Evolutionary conservation across 73 alveolate species (phyloP).

Genomic region (Paramecium caudatum): DNA sequence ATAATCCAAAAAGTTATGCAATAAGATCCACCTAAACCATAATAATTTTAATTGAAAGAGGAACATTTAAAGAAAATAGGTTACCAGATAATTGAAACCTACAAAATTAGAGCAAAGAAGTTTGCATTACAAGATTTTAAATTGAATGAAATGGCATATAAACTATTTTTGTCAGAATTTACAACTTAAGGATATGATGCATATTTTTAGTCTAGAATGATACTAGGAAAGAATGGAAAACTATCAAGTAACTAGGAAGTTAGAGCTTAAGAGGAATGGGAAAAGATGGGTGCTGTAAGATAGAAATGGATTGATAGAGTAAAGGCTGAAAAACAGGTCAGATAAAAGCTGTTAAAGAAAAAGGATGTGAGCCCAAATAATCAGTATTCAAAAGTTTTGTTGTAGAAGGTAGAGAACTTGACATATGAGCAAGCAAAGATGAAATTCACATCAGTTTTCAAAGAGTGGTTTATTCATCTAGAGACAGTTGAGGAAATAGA

Average conservation of each 20-base stretch:
- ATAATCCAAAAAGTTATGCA: conserved; percentile 35
- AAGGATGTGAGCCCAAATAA: background rate
- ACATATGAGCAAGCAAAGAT: background rate
- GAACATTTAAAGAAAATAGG: conserved; percentile 6
- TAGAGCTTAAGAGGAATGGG: conserved; percentile 64
- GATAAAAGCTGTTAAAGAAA: background rate
- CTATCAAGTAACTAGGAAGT: background rate
- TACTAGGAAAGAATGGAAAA: background rate
- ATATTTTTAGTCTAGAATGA: background rate
- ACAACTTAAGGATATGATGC: conserved; percentile 20
- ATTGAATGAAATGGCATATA: background rate
- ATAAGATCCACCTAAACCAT: background rate
- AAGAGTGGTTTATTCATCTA: background rate
- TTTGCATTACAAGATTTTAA: background rate
- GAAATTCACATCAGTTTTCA: background rate
- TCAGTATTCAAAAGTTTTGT: background rate
- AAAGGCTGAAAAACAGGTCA: background rate
- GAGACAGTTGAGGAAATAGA: background rate
- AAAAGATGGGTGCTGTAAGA: conserved; percentile 70
- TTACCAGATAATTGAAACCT: conserved; percentile 28
- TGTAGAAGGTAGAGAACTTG: background rate
- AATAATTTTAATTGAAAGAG: background rate
- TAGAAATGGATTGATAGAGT: conserved; percentile 28
- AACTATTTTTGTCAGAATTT: background rate
- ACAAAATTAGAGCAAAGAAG: conserved; percentile 39